These are phyloP conservation scores for Desmodesmus armatus DNA, from an alignment of 139 green algal genomes.

Conservation along the genomic window DNA sequence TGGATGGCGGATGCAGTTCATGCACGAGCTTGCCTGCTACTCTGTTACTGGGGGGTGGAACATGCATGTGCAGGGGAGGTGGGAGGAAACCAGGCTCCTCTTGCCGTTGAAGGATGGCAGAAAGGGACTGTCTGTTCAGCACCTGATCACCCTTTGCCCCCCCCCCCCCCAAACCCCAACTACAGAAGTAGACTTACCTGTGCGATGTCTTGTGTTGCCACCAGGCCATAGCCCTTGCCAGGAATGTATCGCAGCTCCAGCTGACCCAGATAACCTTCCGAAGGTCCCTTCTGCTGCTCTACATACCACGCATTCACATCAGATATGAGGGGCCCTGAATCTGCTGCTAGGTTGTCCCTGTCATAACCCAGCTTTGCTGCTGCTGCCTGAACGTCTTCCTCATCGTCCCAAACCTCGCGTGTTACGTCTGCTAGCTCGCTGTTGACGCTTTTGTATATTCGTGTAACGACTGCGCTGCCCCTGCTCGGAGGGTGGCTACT, in stretches of 20 bases:
- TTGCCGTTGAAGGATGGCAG: too few species aligned
- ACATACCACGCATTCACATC: slow-evolving; percentile 24
- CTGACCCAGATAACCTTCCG: not conserved
- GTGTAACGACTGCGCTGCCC: not conserved
- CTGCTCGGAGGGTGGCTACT: not conserved
- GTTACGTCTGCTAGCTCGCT: slow-evolving; percentile 19
- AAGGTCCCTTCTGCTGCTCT: not conserved
- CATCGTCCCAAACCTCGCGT: slow-evolving; percentile 36
- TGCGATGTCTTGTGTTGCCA: slow-evolving; percentile 8
- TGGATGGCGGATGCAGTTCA: too few species aligned
- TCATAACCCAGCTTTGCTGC: slow-evolving; percentile 9
- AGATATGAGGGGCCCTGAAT: not conserved
- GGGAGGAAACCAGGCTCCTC: too few species aligned
- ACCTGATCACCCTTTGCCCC: too few species aligned
- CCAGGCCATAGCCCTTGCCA: slow-evolving; percentile 27
- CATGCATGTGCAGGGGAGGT: too few species aligned
- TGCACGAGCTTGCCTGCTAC: too few species aligned
- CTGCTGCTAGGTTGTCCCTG: slow-evolving; percentile 3
- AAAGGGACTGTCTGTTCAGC: too few species aligned
- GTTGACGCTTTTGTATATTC: not conserved
- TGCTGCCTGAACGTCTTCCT: slow-evolving; percentile 28
- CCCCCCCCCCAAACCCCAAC: too few species aligned
- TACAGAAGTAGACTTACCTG: too few species aligned
- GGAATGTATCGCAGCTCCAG: slow-evolving; percentile 17
- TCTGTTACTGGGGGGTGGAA: too few species aligned